Base-by-base conservation (phyloP, 2,329 filamentous ascomycete genomes). In the Neopestalotiopsis clavispora region DNA sequence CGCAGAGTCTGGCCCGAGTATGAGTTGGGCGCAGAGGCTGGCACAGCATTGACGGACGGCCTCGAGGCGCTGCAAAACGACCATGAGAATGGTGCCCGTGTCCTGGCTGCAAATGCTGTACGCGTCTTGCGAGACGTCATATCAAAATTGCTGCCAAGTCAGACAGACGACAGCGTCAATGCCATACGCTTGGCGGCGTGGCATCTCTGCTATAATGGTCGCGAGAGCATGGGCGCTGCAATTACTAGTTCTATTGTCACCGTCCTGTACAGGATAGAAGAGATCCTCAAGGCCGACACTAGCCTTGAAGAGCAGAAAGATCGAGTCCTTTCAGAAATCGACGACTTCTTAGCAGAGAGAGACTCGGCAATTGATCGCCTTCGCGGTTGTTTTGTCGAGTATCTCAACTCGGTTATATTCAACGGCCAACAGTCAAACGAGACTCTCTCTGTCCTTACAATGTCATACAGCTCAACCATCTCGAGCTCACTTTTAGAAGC, bases 381-480 rank as follows among this genome's bases (percentile, higher is more conserved):
- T 30, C 72, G 73, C 30, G 66, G 70, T 2, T 80, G 79, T 13
- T 79, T 87, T 28, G 69, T 77, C 10, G 58, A 74, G 0, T 80
- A 80, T 57, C 70, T 85, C 17, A 68, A 68, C 13, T 68, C 65
- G n/a, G 75, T 71, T 57, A 73, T 74, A 3, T 42, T 70, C 2
- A 34, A 30, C 4, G 3, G 28, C n/a, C 32, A 13, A 2, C 67
- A 58, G n/a, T 49, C 66, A 14, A 70, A 71, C 40, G 70, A 68
- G 28, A 73, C 71, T 1, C 73, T 90, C 32, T 84, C 80, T 0
- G 82, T 92, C 4, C 78, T 92, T 68, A 92, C 89, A 0, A 75
- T 92, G 2, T 91, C 89, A 0, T 85, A 85, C 7, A 92, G 89
- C 70, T 91, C 89, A 3, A 91, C 90, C 0, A 87, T 92, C 69